Percentiles rank a stretch among this genome's conserved stretches.
Conservation (phyloP, 2,329 filamentous ascomycete species). For the Exophiala phaeomuriformis region DNA sequence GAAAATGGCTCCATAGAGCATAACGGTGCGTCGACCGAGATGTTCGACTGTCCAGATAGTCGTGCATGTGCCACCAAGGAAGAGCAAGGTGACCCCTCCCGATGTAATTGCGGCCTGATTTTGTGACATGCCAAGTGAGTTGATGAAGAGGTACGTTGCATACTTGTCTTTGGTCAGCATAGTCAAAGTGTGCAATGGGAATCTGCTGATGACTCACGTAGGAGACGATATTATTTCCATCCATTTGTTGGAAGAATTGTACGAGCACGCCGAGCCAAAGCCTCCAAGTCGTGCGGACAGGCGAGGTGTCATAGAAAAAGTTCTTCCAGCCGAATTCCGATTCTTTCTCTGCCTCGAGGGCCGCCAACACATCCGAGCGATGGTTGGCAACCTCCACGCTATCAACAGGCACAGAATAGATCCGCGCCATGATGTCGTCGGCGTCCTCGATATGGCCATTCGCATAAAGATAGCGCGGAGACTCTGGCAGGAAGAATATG, state of each 20-base stretch:
- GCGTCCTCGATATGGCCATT: conserved; percentile 13
- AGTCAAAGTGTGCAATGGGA: background rate
- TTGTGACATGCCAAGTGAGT: conserved; percentile 23
- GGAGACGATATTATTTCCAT: conserved; percentile 15
- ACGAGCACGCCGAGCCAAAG: conserved; percentile 17
- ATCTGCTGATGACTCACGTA: background rate
- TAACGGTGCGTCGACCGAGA: conserved; percentile 12
- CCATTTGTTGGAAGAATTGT: conserved; percentile 19
- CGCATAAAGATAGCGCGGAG: conserved; percentile 28
- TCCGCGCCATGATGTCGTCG: conserved; percentile 15
- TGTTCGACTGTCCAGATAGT: conserved; percentile 18
- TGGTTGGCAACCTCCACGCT: conserved; percentile 11
- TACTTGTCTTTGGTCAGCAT: conserved; percentile 9
- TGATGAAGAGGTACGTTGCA: conserved; percentile 26
- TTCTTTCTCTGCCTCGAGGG: conserved; percentile 17
- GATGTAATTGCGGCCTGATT: conserved; percentile 18
- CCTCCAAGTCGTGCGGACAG: conserved; percentile 16
- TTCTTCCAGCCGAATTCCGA: conserved; percentile 16
- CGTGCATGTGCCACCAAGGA: conserved; percentile 16
- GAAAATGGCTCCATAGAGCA: conserved; percentile 17
- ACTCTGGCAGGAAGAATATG: conserved; percentile 36
- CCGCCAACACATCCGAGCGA: conserved; percentile 10
- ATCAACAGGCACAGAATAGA: conserved; percentile 12
- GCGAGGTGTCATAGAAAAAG: conserved; percentile 15
- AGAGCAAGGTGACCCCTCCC: conserved; percentile 15